These are phyloP conservation scores for Penicillium angulare DNA, from an alignment of 495 filamentous ascomycete genomes.

Conservation along the genomic window DNA sequence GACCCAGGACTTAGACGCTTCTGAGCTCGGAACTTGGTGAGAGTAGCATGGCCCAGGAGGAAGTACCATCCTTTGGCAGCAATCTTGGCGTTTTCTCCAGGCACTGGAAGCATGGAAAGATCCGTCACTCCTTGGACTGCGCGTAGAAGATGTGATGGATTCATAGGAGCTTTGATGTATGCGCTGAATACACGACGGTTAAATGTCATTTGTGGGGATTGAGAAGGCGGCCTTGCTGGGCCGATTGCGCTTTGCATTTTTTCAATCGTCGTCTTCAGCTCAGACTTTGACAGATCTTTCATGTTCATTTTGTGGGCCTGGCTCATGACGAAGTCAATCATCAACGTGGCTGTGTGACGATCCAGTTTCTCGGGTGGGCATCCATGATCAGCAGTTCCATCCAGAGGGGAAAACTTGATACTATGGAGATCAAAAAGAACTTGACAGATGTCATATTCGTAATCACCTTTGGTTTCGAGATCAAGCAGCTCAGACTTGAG, in stretches of 20 bases:
- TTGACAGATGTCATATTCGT: conserved; percentile 78
- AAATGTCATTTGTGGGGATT: conserved; percentile 64
- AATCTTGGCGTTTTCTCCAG: conserved; percentile 53
- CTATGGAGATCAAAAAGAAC: conserved; percentile 88
- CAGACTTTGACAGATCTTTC: conserved; percentile 87
- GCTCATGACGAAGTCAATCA: conserved; percentile 77
- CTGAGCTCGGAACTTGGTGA: conserved; percentile 84
- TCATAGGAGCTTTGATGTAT: conserved; percentile 76
- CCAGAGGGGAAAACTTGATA: conserved; percentile 69
- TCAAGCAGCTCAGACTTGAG: conserved; percentile 77
- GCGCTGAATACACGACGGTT: conserved; percentile 73
- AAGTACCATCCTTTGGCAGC: conserved; percentile 92
- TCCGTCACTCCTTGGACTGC: conserved; percentile 73
- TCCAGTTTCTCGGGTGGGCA: conserved; percentile 74
- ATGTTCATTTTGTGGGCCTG: conserved; percentile 82
- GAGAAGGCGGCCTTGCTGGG: conserved; percentile 61
- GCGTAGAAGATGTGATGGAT: conserved; percentile 76
- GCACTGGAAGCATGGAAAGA: conserved; percentile 51
- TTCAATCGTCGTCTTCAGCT: conserved; percentile 83
- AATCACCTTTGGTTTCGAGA: conserved; percentile 60
- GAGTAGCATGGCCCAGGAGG: conserved; percentile 78
- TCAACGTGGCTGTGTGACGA: conserved; percentile 67
- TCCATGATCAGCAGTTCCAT: conserved; percentile 70
- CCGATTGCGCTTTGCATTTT: conserved; percentile 78
- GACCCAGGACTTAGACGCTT: conserved; percentile 74